These are phyloP conservation scores for Russula griseocarnosa DNA, from an alignment of 768 basidiomycete genomes.

Conservation along the genomic window DNA sequence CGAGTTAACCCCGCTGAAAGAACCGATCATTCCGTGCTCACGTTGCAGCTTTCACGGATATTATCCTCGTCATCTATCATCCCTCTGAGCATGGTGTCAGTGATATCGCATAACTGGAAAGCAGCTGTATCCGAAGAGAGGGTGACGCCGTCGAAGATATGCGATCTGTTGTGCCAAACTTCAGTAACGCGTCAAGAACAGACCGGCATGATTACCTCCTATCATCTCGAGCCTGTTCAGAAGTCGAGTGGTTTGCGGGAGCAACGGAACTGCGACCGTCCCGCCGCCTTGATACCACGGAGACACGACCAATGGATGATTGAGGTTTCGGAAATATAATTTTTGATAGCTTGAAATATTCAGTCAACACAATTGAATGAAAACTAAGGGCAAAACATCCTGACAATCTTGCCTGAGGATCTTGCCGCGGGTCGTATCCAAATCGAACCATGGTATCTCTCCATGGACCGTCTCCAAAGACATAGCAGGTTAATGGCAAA, in stretches of 20 bases:
- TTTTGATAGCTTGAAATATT: constrained; percentile 69
- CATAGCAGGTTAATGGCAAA: constrained; percentile 77
- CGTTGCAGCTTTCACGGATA: constrained; percentile 68
- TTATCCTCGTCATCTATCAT: constrained; percentile 76
- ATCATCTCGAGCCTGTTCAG: constrained; percentile 33
- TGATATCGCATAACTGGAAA: constrained; percentile 91
- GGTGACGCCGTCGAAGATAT: constrained; percentile 84
- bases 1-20: constrained; percentile 8
- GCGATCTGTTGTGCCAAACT: constrained; percentile 41
- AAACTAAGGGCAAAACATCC: constrained; percentile 31
- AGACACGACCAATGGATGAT: constrained; percentile 73
- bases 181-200: neutral
- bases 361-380: constrained; percentile 9
- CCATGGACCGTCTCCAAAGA: constrained; percentile 93
- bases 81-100: constrained; percentile 74
- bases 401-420: constrained; percentile 71
- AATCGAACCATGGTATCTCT: constrained; percentile 83
- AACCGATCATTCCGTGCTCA: constrained; percentile 41
- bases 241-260: constrained; percentile 37
- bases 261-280: constrained; percentile 40
- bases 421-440: constrained; percentile 83
- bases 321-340: constrained; percentile 83
- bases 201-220: constrained; percentile 26
- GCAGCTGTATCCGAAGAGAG: constrained; percentile 83
- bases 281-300: constrained; percentile 66